Base-by-base conservation (phyloP, 2,329 filamentous ascomycete species). In the Ceratocystis eucalypticola region DNA sequence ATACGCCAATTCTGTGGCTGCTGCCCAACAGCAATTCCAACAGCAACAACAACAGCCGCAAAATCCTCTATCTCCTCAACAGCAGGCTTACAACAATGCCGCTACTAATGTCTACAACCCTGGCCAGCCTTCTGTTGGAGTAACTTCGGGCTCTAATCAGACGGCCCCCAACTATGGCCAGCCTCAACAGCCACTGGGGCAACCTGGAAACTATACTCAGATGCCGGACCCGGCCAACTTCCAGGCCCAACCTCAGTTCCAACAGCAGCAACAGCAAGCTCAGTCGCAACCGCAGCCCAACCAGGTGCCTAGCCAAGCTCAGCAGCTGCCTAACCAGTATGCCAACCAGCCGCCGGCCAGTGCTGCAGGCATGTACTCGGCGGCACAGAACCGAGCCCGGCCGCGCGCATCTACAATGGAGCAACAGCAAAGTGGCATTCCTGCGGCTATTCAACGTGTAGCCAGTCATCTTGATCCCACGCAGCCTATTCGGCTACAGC, bases 391-490 rank as follows among this genome's bases (percentile, higher is more conserved):
- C 84, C 91, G 70, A 86, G 87, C 59, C 57, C 85, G 94, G 65
- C 93, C 96, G 76, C 86, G 94, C 69, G 92, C 94, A 50, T 94
- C 92, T 57, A 99, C 94, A 2, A 95, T 97, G 88, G 94, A 97
- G 73, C 90, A 94, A 74, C 90, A 95, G 72, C 88, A 92, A 73
- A 92, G 88, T 69, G 93, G 93, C 1, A 96, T 99, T 68, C 94
- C 94, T 4, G 87, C 89, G 15, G 87, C 92, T 2, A 90, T 99
- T 67, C 94, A 99, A 76, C 84, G 94, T 71, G 94, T 99, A 25
- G 94, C 94, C 53, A 96, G 91, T 74, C 93, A 97, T 75, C 83
- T 99, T 57, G 94, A 99, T 73, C 94, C 94, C 1, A 97, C 86
- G 71, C 89, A 92, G 68, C 94, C 94, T 0, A 97, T 99, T 72